phyloP scores from a whole-genome alignment of 495 filamentous ascomycete species.

The Penicillium coffeae region DNA sequence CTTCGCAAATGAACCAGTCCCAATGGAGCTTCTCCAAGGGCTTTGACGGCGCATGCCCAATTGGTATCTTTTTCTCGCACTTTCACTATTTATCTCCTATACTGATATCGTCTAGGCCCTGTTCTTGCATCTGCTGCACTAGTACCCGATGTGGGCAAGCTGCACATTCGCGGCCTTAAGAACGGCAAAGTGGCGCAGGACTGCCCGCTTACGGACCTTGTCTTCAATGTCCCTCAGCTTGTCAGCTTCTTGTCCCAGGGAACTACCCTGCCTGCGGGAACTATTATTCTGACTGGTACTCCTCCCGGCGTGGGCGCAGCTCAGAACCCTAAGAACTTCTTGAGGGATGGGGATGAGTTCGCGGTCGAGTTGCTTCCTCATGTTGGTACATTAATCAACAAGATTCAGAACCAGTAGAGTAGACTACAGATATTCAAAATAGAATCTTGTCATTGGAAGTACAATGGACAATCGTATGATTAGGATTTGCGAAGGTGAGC shows the following conservation, averaged over 20 bases:
- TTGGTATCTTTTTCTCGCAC: constrained; percentile 37
- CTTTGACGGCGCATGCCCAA: constrained; percentile 77
- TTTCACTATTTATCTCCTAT: background rate
- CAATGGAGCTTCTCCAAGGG: constrained; percentile 84
- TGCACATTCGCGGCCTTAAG: constrained; percentile 61
- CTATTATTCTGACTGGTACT: constrained; percentile 83
- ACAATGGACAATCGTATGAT: too few relatives aligned
- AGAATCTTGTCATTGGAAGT: background rate
- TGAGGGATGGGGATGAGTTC: constrained; percentile 59
- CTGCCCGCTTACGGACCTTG: constrained; percentile 62
- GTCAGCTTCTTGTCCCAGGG: constrained; percentile 73
- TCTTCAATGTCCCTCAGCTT: constrained; percentile 71
- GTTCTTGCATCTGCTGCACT: constrained; percentile 50
- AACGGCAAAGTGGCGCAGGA: constrained; percentile 72
- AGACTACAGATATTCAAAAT: constrained; percentile 1
- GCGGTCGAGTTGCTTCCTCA: constrained; percentile 50
- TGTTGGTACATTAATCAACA: constrained; percentile 39
- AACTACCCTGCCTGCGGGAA: constrained; percentile 74
- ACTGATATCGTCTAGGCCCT: constrained; percentile 35
- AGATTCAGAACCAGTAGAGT: constrained; percentile 31
- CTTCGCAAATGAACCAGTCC: constrained; percentile 72
- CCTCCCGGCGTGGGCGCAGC: constrained; percentile 50
- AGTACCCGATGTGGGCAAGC: constrained; percentile 59
- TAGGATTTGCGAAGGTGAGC: too few relatives aligned
- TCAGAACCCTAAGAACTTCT: constrained; percentile 52